Base-by-base conservation (phyloP, 176 grass and related monocot species). In the Eragrostis curvula region DNA sequence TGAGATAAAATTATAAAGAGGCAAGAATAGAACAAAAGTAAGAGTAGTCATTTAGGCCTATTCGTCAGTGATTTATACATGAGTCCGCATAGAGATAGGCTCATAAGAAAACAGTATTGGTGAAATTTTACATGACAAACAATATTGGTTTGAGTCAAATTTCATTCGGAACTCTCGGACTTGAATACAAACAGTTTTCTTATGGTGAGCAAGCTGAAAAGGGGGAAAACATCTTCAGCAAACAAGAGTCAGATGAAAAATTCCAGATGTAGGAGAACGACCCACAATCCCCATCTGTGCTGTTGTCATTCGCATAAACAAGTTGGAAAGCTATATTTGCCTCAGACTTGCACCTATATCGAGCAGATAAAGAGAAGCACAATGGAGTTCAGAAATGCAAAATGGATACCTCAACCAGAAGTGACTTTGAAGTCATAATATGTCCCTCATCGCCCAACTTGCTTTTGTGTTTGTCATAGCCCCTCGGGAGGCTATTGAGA, bases 401-500 rank as follows among this genome's bases (percentile, higher is more conserved):
- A 60, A 49, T 77, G 62, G 53, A 82, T 32, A 91, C 95, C 92
- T 93, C 88, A 60, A 98, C 79, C 50, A 98, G 30, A 66, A 98
- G 82, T 30, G 63, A 86, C 30, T 95, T 93, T 27, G 92, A 91
- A 51, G 96, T 95, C 71, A 98, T 77, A 78, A 98, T 90, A 88
- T 98, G 89, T 15, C 78, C 59, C 75, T 95, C 86, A 85, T 95
- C 86, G 1, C 77, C 83, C 18, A 88, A 27, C 76, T 87, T 89
- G 67, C 79, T 88, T 79, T 90, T 95, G 51, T 91, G 90, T 84
- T 95, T 98, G 17, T 88, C 81, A 58, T 98, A 95, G 43, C 96
- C 96, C 79, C 88, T 93, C 69, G 96, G 96, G 80, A 93, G 79
- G 73, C 84, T 76, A 47, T 43, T 71, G 45, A 56, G 65, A 82